Evolutionary conservation across 1,139 yeast genomes (phyloP), one percentile per base, ranked within the genome.

Genomic region (Sugiyamaella pinicola): DNA sequence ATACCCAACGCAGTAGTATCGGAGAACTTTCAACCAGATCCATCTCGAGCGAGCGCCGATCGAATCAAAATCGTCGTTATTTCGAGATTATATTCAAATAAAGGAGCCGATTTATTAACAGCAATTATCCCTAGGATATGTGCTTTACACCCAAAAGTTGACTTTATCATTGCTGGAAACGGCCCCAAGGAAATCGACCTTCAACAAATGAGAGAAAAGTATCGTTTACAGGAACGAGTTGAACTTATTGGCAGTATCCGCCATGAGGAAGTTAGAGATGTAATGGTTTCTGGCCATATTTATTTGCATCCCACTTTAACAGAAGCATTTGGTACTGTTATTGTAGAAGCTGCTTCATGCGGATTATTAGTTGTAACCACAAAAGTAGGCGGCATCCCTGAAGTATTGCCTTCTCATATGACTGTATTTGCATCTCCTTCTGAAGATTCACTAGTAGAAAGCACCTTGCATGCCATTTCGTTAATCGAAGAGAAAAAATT

Each of bases 271-370:
- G 99, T 95, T 3, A 75, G 98, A 46, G 88, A 91, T 64, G 89
- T 93, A 12, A 89, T 95, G 96, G 82, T 89, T 2, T 82, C 84
- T 55, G 99, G 99, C 10, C 96, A 95, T 64, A 93, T 95, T 12
- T 95, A 91, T 67, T 71, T 95, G 45, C 99, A 95, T 69, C 93
- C 99, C 0, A 85, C 96, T 1, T 74, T 95, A 33, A 95, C 99
- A 0, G 99, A 95, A 68, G 99, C 99, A 0, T 95, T 95, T 72
- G 99, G 99, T 1, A 93, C 99, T 0, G 99, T 90, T 0, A 74
- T 95, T 19, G 96, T 95, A 0, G 99, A 95, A 67, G 99, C 99
- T 0, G 99, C 98, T 0, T 87, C 96, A 0, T 93, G 99, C 73
- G 98, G 98, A 0, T 70, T 95, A 35, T 77, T 88, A 31, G 96